These are phyloP conservation scores for Lantana camara DNA, from an alignment of 257 asterid species.

Conservation along the genomic window DNA sequence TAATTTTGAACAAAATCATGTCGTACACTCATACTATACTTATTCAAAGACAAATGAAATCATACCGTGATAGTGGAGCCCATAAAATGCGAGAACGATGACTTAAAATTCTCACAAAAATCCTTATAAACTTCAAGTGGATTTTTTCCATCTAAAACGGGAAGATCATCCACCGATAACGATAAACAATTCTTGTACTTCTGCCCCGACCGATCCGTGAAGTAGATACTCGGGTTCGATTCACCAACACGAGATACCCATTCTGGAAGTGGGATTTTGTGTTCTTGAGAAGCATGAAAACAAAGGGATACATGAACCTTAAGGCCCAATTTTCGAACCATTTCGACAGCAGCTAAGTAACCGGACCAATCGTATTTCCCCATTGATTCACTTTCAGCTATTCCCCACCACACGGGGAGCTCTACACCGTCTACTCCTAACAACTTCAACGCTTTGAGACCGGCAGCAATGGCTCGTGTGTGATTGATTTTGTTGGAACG, in stretches of 20 bases:
- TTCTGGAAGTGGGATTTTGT: slow-evolving; percentile 51
- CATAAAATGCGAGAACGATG: slow-evolving; percentile 55
- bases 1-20: background rate
- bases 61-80: slow-evolving; percentile 82
- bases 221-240: slow-evolving; percentile 59
- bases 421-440: slow-evolving; percentile 88
- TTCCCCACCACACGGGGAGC: slow-evolving; percentile 97
- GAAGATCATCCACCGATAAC: slow-evolving; percentile 69
- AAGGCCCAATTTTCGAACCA: slow-evolving; percentile 64
- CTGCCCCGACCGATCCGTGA: slow-evolving; percentile 61
- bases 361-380: slow-evolving; percentile 80
- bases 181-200: slow-evolving; percentile 67
- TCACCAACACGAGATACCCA: slow-evolving; percentile 73
- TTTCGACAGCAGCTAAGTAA: slow-evolving; percentile 61
- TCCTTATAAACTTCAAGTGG: slow-evolving; percentile 66
- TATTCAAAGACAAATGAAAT: background rate
- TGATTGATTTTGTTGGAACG: slow-evolving; percentile 57
- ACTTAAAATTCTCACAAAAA: slow-evolving; percentile 68
- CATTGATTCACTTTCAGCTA: slow-evolving; percentile 67
- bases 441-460: slow-evolving; percentile 78
- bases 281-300: slow-evolving; percentile 61
- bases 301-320: slow-evolving; percentile 74
- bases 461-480: slow-evolving; percentile 71
- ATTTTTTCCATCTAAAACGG: slow-evolving; percentile 78
- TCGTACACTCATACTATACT: background rate